Evolutionary conservation across 2,329 filamentous ascomycete species (phyloP), one percentile per base, ranked within the genome.

Genomic region (Neofusicoccum kwambonambiense): DNA sequence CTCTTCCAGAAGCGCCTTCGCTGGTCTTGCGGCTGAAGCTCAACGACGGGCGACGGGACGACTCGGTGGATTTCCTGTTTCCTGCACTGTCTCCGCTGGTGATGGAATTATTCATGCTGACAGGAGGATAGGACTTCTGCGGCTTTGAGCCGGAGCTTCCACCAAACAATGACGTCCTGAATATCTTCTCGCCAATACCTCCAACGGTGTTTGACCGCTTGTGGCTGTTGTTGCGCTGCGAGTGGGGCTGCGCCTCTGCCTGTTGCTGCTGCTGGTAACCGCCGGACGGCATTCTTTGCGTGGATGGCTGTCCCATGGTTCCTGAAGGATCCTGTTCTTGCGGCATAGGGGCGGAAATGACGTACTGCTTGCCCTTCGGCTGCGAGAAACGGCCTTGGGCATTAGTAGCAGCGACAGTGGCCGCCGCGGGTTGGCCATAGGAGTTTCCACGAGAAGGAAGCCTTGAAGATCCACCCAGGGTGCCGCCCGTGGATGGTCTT

Each of bases 301-400:
- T 83, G 69, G 79, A 89, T 73, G 83, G 90, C 81, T 75, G 87
- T 74, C 77, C 89, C 80, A 81, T 88, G 75, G 81, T 87, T 9
- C 71, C 67, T 3, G 78, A 72, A 1, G 45, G 52, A 11, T 49
- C 52, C n/a, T 82, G 78, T 37, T 86, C 81, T 68, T 88, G 86
- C 37, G 86, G 80, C 56, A 89, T 85, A 13, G 89, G 85, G 61
- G 86, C 83, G 19, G 90, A 90, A 37, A 94, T 92, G 57, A 87
- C 86, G 74, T 93, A 92, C 68, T 86, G 87, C 72, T 89, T 87
- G 68, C 84, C 81, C 76, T 85, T 86, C 69, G 78, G 84, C 79
- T 97, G 94, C 69, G 95, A 91, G 71, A 98, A 92, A 68, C 90
- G 90, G 68, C 93, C 94, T 76, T 97, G 91, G 3, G 87, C 93